These are phyloP conservation scores for Termitomyces sp. DNA, from an alignment of 768 basidiomycete genomes.

Conservation along the genomic window DNA sequence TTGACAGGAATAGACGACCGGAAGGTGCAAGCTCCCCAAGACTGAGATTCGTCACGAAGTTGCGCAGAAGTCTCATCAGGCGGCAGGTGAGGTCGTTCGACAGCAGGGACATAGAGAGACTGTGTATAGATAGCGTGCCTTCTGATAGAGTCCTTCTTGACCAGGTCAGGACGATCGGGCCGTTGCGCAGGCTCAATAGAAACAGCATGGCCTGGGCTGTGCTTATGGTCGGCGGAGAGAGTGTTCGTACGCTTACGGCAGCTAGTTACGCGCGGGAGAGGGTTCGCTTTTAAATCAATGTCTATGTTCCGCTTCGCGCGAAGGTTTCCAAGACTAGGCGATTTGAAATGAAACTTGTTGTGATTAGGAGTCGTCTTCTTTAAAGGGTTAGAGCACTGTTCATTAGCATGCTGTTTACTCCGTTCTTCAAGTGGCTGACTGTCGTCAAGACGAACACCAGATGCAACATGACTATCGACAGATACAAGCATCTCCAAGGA, in stretches of 20 bases:
- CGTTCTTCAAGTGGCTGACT: background rate
- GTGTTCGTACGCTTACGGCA: slow-evolving; percentile 21
- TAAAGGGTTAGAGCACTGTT: background rate
- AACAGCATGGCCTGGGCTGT: background rate
- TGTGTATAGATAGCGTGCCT: slow-evolving; percentile 34
- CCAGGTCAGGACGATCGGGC: slow-evolving; percentile 4
- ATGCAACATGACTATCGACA: background rate
- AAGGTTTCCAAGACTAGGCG: slow-evolving; percentile 11
- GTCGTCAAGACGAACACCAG: background rate
- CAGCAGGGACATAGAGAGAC: slow-evolving; percentile 20
- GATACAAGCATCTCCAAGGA: background rate
- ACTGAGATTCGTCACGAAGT: background rate
- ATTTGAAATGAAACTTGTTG: slow-evolving; percentile 7
- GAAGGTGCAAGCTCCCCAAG: background rate
- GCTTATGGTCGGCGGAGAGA: slow-evolving; percentile 13
- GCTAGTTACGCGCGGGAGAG: slow-evolving; percentile 14
- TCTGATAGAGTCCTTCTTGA: slow-evolving; percentile 15
- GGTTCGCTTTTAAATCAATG: background rate
- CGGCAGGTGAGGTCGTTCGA: slow-evolving; percentile 8
- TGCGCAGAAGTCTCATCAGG: background rate
- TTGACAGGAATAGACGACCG: slow-evolving; percentile 5
- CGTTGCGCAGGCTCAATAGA: slow-evolving; percentile 8
- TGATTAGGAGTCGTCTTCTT: background rate
- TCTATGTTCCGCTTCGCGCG: slow-evolving; percentile 6
- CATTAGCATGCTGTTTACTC: slow-evolving; percentile 2